Evolutionary conservation across 306 rosid genomes (phyloP).

Genomic region (Fragaria iinumae): DNA sequence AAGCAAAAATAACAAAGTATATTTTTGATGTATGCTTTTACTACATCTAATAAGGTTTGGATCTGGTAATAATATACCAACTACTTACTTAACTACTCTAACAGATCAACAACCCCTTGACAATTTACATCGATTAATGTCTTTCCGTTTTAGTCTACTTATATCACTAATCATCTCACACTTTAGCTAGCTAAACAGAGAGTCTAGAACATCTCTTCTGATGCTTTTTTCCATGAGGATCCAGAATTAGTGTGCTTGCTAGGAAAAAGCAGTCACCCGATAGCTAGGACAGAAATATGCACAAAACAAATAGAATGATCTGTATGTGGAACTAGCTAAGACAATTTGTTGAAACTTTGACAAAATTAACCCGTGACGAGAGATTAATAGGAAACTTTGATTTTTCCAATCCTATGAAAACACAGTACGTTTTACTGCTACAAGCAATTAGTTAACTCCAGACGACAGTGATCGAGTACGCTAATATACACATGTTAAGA

Average conservation of each 20-base stretch:
- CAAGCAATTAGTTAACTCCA: not conserved
- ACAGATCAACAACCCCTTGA: slow-evolving; percentile 6
- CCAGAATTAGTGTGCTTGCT: not conserved
- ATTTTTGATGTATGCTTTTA: no score
- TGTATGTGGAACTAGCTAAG: not conserved
- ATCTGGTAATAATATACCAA: slow-evolving; percentile 9
- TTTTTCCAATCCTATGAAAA: not conserved
- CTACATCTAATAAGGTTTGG: no score
- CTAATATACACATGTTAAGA: not conserved
- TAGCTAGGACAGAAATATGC: not conserved
- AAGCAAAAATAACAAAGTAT: no score
- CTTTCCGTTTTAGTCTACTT: not conserved
- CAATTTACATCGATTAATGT: not conserved
- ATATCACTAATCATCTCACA: not conserved
- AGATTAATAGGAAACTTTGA: not conserved
- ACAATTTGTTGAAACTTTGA: not conserved
- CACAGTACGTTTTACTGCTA: not conserved
- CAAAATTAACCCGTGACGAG: not conserved
- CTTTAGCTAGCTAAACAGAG: not conserved
- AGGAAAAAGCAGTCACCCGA: not conserved
- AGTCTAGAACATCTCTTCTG: not conserved
- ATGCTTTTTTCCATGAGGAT: not conserved
- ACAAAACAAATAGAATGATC: not conserved
- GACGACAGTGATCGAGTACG: not conserved
- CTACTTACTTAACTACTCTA: not conserved